These are phyloP conservation scores for Cucurbitaria berberidis DNA, from an alignment of 2,329 filamentous ascomycete species.

Conservation along the genomic window DNA sequence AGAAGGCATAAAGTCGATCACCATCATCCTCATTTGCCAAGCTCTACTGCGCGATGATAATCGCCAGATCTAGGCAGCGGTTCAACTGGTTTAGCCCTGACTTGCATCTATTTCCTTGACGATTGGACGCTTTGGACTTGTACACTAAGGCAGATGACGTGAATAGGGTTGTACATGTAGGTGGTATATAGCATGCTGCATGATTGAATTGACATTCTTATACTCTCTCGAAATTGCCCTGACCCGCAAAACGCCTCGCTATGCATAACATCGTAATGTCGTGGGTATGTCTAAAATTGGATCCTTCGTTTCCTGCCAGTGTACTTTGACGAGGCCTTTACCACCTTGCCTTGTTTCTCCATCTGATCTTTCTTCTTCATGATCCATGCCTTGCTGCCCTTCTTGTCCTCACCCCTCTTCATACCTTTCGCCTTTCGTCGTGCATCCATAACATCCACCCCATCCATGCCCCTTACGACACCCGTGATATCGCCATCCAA, in stretches of 20 bases:
- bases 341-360: slow-evolving; percentile 91
- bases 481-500: slow-evolving; percentile 78
- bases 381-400: slow-evolving; percentile 86
- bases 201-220: slow-evolving; percentile 45
- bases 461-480: slow-evolving; percentile 87
- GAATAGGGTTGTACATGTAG: slow-evolving; percentile 51
- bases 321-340: slow-evolving; percentile 91
- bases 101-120: slow-evolving; percentile 23
- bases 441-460: slow-evolving; percentile 73
- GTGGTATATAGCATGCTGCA: slow-evolving; percentile 50
- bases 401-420: slow-evolving; percentile 67
- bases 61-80: slow-evolving; percentile 8
- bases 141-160: slow-evolving; percentile 41
- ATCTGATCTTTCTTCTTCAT: slow-evolving; percentile 89
- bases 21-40: slow-evolving; percentile 18
- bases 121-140: slow-evolving; percentile 36
- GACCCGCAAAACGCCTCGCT: slow-evolving; percentile 45
- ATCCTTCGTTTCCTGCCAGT: slow-evolving; percentile 85
- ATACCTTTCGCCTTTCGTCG: slow-evolving; percentile 58
- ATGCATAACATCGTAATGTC: slow-evolving; percentile 39
- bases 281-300: slow-evolving; percentile 65
- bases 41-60: slow-evolving; percentile 19
- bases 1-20: slow-evolving; percentile 54
- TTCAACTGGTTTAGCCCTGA: slow-evolving; percentile 10
- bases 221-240: slow-evolving; percentile 25